phyloP scores from a whole-genome alignment of 1,284 basidiomycete species.

The Schizopora paradoxa region DNA sequence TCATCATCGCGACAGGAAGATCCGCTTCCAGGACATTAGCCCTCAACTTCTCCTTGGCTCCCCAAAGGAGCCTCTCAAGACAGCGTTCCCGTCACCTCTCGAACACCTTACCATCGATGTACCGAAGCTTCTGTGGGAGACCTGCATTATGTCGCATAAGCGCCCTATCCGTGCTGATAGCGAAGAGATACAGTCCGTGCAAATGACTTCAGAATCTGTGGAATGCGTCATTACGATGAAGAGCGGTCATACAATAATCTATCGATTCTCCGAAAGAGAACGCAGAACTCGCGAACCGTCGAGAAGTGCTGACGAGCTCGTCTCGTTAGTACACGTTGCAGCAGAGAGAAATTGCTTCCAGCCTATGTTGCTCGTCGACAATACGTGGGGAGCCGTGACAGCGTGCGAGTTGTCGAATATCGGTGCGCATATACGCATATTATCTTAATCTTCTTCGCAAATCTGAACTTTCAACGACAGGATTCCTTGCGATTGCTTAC shows the following conservation, averaged over 20 bases:
- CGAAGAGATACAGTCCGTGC: constrained; percentile 45
- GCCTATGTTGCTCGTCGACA: constrained; percentile 58
- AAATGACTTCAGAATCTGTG: constrained; percentile 59
- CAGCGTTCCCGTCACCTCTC: constrained; percentile 57
- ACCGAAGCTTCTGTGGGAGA: constrained; percentile 42
- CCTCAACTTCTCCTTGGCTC: constrained; percentile 56
- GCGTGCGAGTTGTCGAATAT: constrained; percentile 63
- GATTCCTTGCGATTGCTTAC: constrained; percentile 72
- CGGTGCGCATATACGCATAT: constrained; percentile 38
- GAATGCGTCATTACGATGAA: constrained; percentile 60
- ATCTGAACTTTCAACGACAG: constrained; percentile 34
- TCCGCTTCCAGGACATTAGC: constrained; percentile 67
- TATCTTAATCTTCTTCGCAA: background rate
- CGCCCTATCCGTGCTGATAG: constrained; percentile 27
- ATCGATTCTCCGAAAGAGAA: constrained; percentile 41
- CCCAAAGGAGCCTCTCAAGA: constrained; percentile 39
- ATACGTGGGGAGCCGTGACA: constrained; percentile 44
- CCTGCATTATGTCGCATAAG: constrained; percentile 33
- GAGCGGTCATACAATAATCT: constrained; percentile 65
- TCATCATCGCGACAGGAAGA: constrained; percentile 55
- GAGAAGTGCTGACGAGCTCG: constrained; percentile 40
- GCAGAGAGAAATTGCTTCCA: constrained; percentile 42
- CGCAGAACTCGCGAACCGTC: constrained; percentile 19
- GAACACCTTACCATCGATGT: constrained; percentile 60
- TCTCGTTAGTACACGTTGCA: constrained; percentile 42